These are phyloP conservation scores for Trypanosoma boissoni DNA, from an alignment of 208 protist genomes.

Conservation along the genomic window DNA sequence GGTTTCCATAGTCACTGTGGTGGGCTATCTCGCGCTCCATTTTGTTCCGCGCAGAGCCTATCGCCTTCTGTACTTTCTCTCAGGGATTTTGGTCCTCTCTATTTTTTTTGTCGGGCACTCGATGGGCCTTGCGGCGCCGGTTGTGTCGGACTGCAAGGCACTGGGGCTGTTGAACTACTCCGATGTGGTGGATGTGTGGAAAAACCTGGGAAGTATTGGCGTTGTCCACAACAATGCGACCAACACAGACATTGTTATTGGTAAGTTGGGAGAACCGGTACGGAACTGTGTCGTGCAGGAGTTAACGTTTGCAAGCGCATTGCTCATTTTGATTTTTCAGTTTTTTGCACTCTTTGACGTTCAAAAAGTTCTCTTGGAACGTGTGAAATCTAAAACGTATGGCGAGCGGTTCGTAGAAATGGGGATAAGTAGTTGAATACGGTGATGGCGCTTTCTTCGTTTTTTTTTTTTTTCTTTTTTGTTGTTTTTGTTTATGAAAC, in stretches of 20 bases:
- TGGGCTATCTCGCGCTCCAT: conserved; percentile 70
- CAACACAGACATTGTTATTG: conserved; percentile 35
- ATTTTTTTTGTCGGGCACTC: conserved; percentile 67
- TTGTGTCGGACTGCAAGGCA: conserved; percentile 57
- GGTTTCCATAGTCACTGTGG: conserved; percentile 42
- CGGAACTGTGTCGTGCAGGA: conserved; percentile 40
- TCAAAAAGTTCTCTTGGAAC: conserved; percentile 68
- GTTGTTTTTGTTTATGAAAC: background rate
- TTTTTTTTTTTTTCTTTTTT: conserved; percentile 19
- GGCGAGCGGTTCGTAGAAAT: conserved; percentile 82
- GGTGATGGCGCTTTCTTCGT: background rate
- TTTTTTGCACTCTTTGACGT: conserved; percentile 77
- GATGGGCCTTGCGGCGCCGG: conserved; percentile 51
- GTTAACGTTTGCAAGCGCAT: conserved; percentile 50
- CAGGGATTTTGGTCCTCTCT: conserved; percentile 47
- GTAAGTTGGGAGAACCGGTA: conserved; percentile 51
- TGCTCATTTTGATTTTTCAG: conserved; percentile 58
- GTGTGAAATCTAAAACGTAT: conserved; percentile 83
- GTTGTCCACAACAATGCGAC: conserved; percentile 19
- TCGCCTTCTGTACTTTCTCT: conserved; percentile 77
- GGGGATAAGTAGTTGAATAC: conserved; percentile 68
- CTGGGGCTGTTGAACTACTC: conserved; percentile 24
- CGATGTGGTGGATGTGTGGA: conserved; percentile 21
- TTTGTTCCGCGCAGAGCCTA: conserved; percentile 78
- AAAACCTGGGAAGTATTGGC: conserved; percentile 7